Conservation (phyloP, 371 early-diverging fungal species). For the Mucor indicus region DNA sequence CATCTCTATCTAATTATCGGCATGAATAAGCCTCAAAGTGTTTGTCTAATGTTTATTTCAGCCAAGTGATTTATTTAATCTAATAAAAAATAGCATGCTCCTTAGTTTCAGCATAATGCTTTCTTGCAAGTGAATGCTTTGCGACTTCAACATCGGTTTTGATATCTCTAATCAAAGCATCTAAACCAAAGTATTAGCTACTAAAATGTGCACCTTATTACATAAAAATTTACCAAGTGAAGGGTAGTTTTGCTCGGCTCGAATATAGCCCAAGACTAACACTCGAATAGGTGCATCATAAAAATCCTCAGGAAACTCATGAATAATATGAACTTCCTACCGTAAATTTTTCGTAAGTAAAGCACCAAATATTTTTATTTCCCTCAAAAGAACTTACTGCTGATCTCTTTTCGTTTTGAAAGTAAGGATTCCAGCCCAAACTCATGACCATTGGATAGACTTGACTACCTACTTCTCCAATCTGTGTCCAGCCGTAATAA, state of each 20-base stretch:
- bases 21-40: too few relatives aligned
- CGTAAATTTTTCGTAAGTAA: background rate
- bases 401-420: conserved; percentile 93
- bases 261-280: conserved; percentile 84
- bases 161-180: conserved; percentile 90
- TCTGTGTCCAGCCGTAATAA: conserved; percentile 93
- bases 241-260: conserved; percentile 88
- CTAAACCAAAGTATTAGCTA: conserved; percentile 34
- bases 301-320: conserved; percentile 84
- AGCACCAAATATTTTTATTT: background rate
- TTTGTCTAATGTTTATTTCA: too few relatives aligned
- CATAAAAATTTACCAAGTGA: conserved; percentile 61
- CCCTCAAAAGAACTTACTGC: conserved; percentile 56
- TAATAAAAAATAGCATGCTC: conserved; percentile 10
- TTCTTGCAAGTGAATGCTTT: conserved; percentile 61
- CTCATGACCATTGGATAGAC: conserved; percentile 97
- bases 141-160: conserved; percentile 85
- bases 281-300: conserved; percentile 84
- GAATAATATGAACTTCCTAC: conserved; percentile 94
- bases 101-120: conserved; percentile 10
- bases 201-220: background rate
- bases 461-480: conserved; percentile 42
- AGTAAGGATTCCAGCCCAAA: conserved; percentile 98
- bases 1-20: too few relatives aligned
- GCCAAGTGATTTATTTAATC: too few relatives aligned